Evolutionary conservation across 768 basidiomycete genomes (phyloP), one percentile per base, ranked within the genome.

Genomic region (Russula sp.): DNA sequence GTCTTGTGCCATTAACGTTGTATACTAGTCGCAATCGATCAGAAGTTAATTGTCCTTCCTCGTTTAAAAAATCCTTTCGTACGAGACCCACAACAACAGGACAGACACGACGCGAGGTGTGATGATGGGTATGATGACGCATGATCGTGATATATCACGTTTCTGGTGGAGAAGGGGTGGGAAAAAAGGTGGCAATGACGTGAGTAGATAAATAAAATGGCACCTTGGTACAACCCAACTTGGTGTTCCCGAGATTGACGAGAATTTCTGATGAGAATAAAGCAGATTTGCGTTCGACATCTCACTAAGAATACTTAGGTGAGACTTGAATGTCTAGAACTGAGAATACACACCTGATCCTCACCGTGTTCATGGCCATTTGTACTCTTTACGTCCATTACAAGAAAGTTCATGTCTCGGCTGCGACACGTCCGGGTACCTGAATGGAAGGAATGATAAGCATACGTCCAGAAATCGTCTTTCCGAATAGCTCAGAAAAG

Each of bases 371-470:
- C 97, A 41, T 97, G 84, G 16, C 97, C 97, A 70, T 99, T 97
- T 3, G 97, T 98, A 7, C 97, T 97, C 73, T 99, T 97, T 3
- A 99, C 97, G 71, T 99, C 97, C 97, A 99, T 98, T 20, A 99
- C 97, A 81, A 99, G 85, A 49, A 96, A 85, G 60, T 86, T 83
- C 81, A 90, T 88, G 58, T 82, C 86, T 65, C 86, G 80, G 6
- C 86, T 93, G 67, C 88, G 83, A 74, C 93, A 98, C 93, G 98
- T 96, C 97, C 97, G 98, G 62, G 98, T 98, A 67, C 97, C 94
- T 96, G 67, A 11, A 20, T 39, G 16, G 36, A 34, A 35, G 41
- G 35, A 34, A 9, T 22, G 11, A 25, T 58, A 1, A 58, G 50
- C 20, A 47, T n/a, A 39, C 20, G 16, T 20, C 18, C 35, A 7